Evolutionary conservation across 306 rosid genomes (phyloP).

Genomic region (Vigna mungo): DNA sequence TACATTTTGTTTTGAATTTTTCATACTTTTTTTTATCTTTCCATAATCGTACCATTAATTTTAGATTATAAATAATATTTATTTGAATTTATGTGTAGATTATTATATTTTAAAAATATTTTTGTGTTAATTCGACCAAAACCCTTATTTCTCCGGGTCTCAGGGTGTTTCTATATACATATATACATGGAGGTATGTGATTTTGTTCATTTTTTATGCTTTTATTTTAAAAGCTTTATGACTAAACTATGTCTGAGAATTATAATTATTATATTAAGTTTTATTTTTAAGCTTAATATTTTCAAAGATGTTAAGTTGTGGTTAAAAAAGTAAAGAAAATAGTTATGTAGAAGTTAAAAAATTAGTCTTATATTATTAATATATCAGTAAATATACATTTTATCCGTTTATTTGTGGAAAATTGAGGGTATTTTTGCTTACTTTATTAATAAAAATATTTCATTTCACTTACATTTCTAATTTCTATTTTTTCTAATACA

Average conservation of each 20-base stretch:
- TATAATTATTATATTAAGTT: not conserved
- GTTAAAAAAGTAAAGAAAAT: not conserved
- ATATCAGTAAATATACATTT: not conserved
- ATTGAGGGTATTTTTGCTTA: not conserved
- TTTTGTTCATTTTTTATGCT: too few relatives aligned
- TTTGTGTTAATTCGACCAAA: too few relatives aligned
- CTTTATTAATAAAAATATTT: not conserved
- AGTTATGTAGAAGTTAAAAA: not conserved
- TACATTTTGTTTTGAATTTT: too few relatives aligned
- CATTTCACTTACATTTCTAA: not conserved
- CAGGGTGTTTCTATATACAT: too few relatives aligned
- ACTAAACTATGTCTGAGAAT: not conserved
- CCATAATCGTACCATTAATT: too few relatives aligned
- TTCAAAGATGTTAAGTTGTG: not conserved
- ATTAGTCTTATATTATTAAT: not conserved
- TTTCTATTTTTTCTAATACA: not conserved
- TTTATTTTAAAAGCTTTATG: not conserved
- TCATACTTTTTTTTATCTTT: too few relatives aligned
- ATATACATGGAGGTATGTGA: not conserved
- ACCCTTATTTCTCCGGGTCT: too few relatives aligned
- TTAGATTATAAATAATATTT: too few relatives aligned
- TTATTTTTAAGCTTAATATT: not conserved
- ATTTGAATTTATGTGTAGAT: too few relatives aligned
- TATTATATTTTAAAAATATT: too few relatives aligned
- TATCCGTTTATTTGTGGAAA: not conserved